A percentile compares a stretch with the other conserved stretches of the same genome.
Evolutionary conservation across 306 rosid species (phyloP).

Genomic region (Nissolia schottii): DNA sequence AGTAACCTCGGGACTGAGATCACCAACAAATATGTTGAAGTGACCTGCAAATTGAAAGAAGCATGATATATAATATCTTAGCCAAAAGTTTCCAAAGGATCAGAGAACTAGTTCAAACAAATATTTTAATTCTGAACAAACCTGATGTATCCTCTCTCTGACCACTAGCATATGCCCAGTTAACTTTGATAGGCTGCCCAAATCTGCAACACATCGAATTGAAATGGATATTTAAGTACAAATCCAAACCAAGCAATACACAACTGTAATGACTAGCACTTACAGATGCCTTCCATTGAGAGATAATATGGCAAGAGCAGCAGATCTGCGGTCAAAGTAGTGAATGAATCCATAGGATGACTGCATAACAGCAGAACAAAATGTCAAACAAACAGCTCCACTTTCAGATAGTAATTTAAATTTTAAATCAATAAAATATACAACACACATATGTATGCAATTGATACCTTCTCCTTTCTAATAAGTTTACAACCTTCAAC

Average conservation of each 20-base stretch:
- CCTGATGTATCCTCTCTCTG: conserved; percentile 99
- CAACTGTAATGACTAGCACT: conserved; percentile 22
- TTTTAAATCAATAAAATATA: neutral
- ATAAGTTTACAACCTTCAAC: conserved; percentile 94
- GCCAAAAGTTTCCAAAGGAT: neutral
- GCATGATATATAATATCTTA: conserved; percentile 3
- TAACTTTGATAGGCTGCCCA: conserved; percentile 98
- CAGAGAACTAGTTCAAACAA: neutral
- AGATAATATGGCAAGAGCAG: conserved; percentile 86
- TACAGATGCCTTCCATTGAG: conserved; percentile 98
- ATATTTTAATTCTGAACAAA: conserved; percentile 22
- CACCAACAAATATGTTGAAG: conserved; percentile 94
- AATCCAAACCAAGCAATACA: conserved; percentile 7
- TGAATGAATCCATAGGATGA: conserved; percentile 97
- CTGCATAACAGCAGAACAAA: conserved; percentile 45
- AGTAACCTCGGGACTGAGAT: conserved; percentile 97
- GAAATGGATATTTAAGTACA: conserved; percentile 18
- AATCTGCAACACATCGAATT: conserved; percentile 52
- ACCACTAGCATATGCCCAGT: conserved; percentile 98
- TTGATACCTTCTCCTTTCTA: conserved; percentile 84
- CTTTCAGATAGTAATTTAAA: neutral
- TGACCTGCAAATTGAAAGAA: conserved; percentile 63
- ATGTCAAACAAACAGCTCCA: conserved; percentile 8
- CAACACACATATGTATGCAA: conserved; percentile 2
- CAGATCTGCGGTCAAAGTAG: conserved; percentile 93